Percentiles rank a stretch among this genome's conserved stretches.
Conservation (phyloP, 345 rosid species). For the Clarkia xantiana region DNA sequence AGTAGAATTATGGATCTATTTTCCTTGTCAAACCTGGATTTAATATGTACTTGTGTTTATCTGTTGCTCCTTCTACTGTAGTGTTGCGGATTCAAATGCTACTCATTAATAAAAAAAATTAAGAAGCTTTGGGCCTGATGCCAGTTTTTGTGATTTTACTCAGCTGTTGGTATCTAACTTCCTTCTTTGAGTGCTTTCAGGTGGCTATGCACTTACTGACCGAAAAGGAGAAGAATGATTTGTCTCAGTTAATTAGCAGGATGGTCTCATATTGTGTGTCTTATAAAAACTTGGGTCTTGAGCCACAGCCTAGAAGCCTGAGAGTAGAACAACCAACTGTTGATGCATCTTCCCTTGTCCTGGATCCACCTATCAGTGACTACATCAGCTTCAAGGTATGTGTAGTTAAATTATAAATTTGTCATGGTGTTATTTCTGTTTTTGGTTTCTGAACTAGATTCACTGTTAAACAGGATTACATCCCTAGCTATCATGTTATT, state of each 20-base stretch:
- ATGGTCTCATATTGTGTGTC: conserved; percentile 72
- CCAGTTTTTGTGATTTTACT: too few relatives aligned
- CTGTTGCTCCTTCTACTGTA: too few relatives aligned
- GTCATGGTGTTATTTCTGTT: background rate
- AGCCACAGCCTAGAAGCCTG: conserved; percentile 22
- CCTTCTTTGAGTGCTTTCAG: conserved; percentile 23
- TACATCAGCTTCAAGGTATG: conserved; percentile 67
- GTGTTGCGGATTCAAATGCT: too few relatives aligned
- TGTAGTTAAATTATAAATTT: background rate
- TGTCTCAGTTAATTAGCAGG: conserved; percentile 42
- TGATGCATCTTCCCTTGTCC: conserved; percentile 36
- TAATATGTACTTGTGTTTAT: too few relatives aligned
- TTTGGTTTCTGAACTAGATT: conserved; percentile 6
- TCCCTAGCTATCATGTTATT: conserved; percentile 41
- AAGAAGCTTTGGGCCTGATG: too few relatives aligned
- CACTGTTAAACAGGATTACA: conserved; percentile 40
- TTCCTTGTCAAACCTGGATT: too few relatives aligned
- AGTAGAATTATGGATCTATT: too few relatives aligned
- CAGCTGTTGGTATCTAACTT: too few relatives aligned
- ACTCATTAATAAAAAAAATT: too few relatives aligned
- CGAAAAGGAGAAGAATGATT: conserved; percentile 53
- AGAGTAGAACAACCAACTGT: conserved; percentile 32
- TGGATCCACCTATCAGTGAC: conserved; percentile 65
- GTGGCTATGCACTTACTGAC: conserved; percentile 74
- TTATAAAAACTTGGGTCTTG: conserved; percentile 43